These are phyloP conservation scores for Phytophthora rubi DNA, from an alignment of 352 stramenopile species.

Conservation along the genomic window DNA sequence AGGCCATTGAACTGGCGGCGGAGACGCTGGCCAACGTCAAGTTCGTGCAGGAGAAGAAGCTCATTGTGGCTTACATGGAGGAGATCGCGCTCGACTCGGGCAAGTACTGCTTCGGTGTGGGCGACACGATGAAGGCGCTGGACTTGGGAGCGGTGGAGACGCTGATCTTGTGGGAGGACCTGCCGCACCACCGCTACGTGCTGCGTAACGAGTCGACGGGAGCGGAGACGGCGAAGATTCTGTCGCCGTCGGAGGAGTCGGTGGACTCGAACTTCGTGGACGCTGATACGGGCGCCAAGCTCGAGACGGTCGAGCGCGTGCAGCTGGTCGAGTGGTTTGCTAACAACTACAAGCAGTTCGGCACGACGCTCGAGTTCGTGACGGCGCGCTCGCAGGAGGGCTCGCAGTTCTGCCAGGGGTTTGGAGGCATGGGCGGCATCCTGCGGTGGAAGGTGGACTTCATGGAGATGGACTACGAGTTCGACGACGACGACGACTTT, in stretches of 20 bases:
- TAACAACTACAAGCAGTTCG: conserved; percentile 99
- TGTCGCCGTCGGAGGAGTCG: conserved; percentile 89
- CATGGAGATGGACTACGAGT: conserved; percentile 96
- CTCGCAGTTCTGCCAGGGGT: conserved; percentile 99
- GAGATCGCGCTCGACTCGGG: conserved; percentile 99
- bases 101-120: conserved; percentile 99
- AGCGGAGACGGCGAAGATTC: conserved; percentile 83
- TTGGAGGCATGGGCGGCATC: conserved; percentile 99
- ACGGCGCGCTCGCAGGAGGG: conserved; percentile 98
- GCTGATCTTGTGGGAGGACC: conserved; percentile 99
- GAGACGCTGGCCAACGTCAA: conserved; percentile 99
- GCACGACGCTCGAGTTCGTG: conserved; percentile 98
- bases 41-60: conserved; percentile 99
- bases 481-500: conserved; percentile 91
- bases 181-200: conserved; percentile 95
- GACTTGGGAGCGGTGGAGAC: conserved; percentile 99
- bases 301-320: conserved; percentile 97
- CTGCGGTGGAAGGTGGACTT: conserved; percentile 99
- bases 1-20: conserved; percentile 98
- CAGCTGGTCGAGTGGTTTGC: conserved; percentile 99
- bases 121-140: conserved; percentile 98
- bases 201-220: conserved; percentile 94
- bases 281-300: conserved; percentile 93
- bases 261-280: conserved; percentile 97
- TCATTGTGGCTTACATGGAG: conserved; percentile 99